Evolutionary conservation across 805 yeast genomes (phyloP).

Genomic region (Tanozyma kutaoensis): DNA sequence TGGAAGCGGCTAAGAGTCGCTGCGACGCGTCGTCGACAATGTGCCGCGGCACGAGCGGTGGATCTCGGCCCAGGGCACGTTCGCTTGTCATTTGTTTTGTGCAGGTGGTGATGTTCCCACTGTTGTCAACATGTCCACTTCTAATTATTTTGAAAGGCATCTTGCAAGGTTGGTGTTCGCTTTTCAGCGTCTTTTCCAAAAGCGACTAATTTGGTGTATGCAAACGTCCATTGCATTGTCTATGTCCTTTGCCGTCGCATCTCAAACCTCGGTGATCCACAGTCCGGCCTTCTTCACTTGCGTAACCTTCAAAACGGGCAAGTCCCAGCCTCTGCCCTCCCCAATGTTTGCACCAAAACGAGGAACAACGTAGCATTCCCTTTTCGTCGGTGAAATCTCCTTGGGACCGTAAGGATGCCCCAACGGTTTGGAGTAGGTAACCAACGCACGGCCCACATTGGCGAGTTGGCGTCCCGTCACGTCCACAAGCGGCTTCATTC

Average conservation of each 20-base stretch:
- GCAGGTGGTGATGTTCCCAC: too few relatives aligned
- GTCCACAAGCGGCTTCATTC: constrained; percentile 70
- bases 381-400: constrained; percentile 44
- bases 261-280: constrained; percentile 36
- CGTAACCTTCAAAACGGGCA: constrained; percentile 61
- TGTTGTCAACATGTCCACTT: too few relatives aligned
- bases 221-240: too few relatives aligned
- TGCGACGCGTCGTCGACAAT: constrained; percentile 69
- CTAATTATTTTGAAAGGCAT: too few relatives aligned
- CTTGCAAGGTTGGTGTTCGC: too few relatives aligned
- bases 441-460: constrained; percentile 60
- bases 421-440: constrained; percentile 82
- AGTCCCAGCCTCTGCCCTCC: constrained; percentile 87
- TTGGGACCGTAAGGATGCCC: constrained; percentile 86
- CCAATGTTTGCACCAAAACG: constrained; percentile 78
- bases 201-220: too few relatives aligned
- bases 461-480: constrained; percentile 64
- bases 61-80: too few relatives aligned
- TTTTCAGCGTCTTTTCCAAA: too few relatives aligned
- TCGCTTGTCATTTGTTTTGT: too few relatives aligned
- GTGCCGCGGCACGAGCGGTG: constrained; percentile 43
- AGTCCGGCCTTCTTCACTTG: constrained; percentile 56
- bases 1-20: constrained; percentile 48
- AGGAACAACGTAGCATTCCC: constrained; percentile 87
- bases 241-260: too few relatives aligned